These are phyloP conservation scores for Dissoconium aciculare DNA, from an alignment of 2,329 filamentous ascomycete genomes.

Conservation along the genomic window DNA sequence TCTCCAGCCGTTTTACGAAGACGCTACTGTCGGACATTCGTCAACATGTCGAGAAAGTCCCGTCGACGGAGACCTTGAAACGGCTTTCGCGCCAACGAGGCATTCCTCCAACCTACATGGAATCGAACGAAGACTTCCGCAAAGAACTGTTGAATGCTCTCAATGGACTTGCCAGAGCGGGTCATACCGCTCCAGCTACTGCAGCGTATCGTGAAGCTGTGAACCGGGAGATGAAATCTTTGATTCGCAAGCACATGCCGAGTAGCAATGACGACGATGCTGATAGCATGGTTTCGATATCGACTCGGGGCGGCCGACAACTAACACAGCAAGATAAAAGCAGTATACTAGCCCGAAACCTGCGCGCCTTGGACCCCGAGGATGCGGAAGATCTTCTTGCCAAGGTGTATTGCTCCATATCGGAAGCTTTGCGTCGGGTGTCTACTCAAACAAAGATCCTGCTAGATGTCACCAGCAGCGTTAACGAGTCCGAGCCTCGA, in stretches of 20 bases:
- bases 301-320: slow-evolving; percentile 56
- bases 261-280: slow-evolving; percentile 91
- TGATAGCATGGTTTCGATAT: slow-evolving; percentile 73
- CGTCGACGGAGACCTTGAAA: slow-evolving; percentile 57
- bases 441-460: slow-evolving; percentile 87
- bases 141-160: slow-evolving; percentile 55
- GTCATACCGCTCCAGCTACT: slow-evolving; percentile 67
- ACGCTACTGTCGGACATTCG: slow-evolving; percentile 66
- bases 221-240: slow-evolving; percentile 67
- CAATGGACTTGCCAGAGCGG: slow-evolving; percentile 64
- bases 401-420: slow-evolving; percentile 72
- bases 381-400: slow-evolving; percentile 73
- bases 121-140: slow-evolving; percentile 55
- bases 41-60: slow-evolving; percentile 61
- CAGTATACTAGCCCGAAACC: slow-evolving; percentile 69
- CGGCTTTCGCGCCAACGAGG: slow-evolving; percentile 50
- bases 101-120: slow-evolving; percentile 61
- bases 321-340: slow-evolving; percentile 79
- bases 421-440: slow-evolving; percentile 71
- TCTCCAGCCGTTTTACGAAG: slow-evolving; percentile 65
- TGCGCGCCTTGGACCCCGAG: slow-evolving; percentile 66
- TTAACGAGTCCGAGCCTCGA: slow-evolving; percentile 32
- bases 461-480: slow-evolving; percentile 78
- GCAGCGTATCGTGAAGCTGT: slow-evolving; percentile 70
- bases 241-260: slow-evolving; percentile 73